These are phyloP conservation scores for Nissolia schottii DNA, from an alignment of 306 rosid genomes.

Conservation along the genomic window DNA sequence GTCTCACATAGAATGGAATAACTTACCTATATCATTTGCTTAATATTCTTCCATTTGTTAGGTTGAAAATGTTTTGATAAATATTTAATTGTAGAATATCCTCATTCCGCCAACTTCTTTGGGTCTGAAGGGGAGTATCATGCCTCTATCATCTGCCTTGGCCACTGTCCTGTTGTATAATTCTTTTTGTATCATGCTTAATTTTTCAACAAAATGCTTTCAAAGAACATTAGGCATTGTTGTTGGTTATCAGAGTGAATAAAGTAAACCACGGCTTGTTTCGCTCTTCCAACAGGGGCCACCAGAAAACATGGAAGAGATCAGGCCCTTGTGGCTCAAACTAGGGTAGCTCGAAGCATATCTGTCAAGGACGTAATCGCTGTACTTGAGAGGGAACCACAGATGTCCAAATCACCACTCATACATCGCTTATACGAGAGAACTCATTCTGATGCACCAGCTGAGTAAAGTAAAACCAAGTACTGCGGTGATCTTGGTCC, in stretches of 20 bases:
- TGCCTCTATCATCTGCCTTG: background rate
- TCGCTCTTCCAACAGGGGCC: conserved; percentile 42
- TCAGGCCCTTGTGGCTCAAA: conserved; percentile 43
- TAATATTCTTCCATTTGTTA: background rate
- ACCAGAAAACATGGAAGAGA: conserved; percentile 55
- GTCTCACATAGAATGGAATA: background rate
- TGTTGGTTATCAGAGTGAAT: background rate
- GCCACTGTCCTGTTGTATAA: background rate
- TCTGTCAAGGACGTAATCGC: conserved; percentile 81
- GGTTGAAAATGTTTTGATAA: background rate
- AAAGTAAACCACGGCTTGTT: background rate
- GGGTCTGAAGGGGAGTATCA: background rate
- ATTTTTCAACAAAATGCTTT: background rate
- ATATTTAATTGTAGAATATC: background rate
- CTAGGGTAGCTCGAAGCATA: conserved; percentile 56
- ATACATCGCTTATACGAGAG: conserved; percentile 62
- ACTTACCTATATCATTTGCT: background rate
- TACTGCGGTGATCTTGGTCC: background rate
- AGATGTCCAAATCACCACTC: conserved; percentile 71
- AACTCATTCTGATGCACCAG: conserved; percentile 38
- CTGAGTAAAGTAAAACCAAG: conserved; percentile 37
- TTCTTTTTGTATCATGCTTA: background rate
- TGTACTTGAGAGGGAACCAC: conserved; percentile 89
- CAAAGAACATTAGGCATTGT: background rate
- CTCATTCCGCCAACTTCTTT: background rate